Evolutionary conservation across 805 yeast species (phyloP), one percentile per base, ranked within the genome.

Genomic region (Wickerhamiella vanderwaltii): DNA sequence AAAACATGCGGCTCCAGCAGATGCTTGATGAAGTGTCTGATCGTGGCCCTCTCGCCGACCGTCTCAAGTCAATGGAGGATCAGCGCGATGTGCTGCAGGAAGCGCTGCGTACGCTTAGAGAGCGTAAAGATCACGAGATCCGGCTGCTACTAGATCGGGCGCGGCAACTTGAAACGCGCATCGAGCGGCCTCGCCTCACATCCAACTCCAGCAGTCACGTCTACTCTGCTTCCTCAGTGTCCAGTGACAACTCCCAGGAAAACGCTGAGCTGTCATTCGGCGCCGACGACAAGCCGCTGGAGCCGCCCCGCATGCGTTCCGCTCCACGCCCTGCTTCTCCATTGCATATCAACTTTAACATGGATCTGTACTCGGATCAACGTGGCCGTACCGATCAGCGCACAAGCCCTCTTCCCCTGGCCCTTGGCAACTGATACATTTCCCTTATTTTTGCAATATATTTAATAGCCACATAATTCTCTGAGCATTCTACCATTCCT

Each of bases 11-110:
- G 43, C 51, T 61, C 36, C 52, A 57, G 19, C 37, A 39, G 6
- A 49, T 52, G 34, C 51, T 61, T 13, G 61, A 56, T 44, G 58
- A 59, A 46, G 37, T 48, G 35, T 45, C 57, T 6, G 53, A 51
- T 9, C 46, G 53, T 15, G 62, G 63, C 4, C 60, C 60, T 5
- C 46, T 58, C 9, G 55, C 60, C n/a, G 61, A 57, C 17, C 59
- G 61, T 38, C 52, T 61, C 41, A 51, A 50, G 36, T 48, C 52
- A 3, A 57, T 60, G 18, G 57, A 53, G 35, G 54, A 54, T 9
- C 68, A 64, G 48, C 54, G 68, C 20, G 55, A 55, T 29, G 67
- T 62, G 9, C 51, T 64, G 19, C 58, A 64, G 39, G 62, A 61
- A 34, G 64, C 68, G 3, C 47, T 64, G 20, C 56, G 67, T n/a